These are phyloP conservation scores for Dictyostelium capitatum DNA, from an alignment of 78 protist species.

Conservation along the genomic window DNA sequence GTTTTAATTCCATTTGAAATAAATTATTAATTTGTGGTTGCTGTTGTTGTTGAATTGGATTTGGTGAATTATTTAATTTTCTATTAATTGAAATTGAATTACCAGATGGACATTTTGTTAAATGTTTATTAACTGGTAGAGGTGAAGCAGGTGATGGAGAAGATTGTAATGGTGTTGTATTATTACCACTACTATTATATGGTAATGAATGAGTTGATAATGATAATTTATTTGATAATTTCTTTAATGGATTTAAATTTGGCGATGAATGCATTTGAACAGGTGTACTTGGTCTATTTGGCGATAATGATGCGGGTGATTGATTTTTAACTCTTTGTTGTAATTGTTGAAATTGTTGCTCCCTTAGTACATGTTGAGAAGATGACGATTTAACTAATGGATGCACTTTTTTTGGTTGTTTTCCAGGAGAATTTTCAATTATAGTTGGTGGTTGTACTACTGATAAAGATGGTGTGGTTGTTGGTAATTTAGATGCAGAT, in stretches of 20 bases:
- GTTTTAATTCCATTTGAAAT: conserved; percentile 59
- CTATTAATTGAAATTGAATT: background rate
- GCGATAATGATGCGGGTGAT: background rate
- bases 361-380: background rate
- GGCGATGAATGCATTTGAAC: conserved; percentile 26
- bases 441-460: background rate
- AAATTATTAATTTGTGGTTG: background rate
- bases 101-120: conserved; percentile 17
- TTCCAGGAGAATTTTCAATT: background rate
- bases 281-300: conserved; percentile 18
- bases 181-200: background rate
- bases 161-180: background rate
- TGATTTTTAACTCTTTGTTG: background rate
- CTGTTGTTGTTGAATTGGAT: background rate
- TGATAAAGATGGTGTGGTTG: background rate
- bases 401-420: background rate
- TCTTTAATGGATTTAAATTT: background rate
- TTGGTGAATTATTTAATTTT: background rate
- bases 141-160: background rate
- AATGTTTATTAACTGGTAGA: background rate
- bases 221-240: background rate
- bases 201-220: conserved; percentile 29
- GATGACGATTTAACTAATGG: conserved; percentile 14
- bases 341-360: background rate
- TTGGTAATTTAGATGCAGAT: conserved; percentile 29